Conservation (phyloP, 148 eudicot genomes). For the Selenicereus undatus region DNA sequence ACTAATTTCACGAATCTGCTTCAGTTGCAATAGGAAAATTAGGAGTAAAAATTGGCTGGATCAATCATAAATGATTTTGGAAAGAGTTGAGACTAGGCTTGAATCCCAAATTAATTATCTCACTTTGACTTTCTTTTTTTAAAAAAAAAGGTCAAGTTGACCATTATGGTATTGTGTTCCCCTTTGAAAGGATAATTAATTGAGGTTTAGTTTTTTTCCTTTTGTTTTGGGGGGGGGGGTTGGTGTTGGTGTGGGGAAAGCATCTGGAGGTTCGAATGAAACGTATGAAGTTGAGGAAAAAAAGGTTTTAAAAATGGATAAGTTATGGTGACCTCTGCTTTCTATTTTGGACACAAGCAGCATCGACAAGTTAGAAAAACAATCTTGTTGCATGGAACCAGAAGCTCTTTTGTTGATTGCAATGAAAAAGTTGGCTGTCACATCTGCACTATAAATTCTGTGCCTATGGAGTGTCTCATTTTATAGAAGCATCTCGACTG, state of each 20-base stretch:
- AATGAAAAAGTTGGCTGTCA: background rate
- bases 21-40: background rate
- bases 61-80: background rate
- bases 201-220: background rate
- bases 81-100: background rate
- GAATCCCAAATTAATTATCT: background rate
- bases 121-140: background rate
- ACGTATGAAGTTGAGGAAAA: background rate
- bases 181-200: background rate
- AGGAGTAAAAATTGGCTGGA: background rate
- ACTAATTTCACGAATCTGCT: background rate
- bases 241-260: too few species aligned
- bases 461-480: too few species aligned
- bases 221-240: too few species aligned
- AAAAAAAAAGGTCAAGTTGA: background rate
- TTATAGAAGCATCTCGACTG: background rate
- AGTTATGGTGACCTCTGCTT: background rate
- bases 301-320: background rate
- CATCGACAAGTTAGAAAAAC: background rate
- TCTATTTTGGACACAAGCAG: background rate
- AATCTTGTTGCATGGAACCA: too few species aligned
- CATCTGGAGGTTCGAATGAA: background rate
- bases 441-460: background rate
- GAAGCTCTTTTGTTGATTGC: background rate
- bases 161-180: background rate